Evolutionary conservation across 2,329 filamentous ascomycete species (phyloP), one percentile per base, ranked within the genome.

Genomic region (Sarocladium oryzae): DNA sequence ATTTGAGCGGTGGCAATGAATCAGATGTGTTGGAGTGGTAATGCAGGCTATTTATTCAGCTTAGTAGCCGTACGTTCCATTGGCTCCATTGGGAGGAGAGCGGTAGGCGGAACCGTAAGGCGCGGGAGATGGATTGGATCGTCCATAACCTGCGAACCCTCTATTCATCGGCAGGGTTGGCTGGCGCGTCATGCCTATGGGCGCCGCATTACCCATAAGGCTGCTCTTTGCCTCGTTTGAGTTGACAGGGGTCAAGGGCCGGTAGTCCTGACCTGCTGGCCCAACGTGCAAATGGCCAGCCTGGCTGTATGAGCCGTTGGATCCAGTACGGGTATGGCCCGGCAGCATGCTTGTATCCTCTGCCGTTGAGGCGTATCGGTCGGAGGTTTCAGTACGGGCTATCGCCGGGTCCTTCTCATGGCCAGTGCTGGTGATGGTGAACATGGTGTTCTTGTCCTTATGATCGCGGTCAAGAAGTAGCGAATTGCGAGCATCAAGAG

Each of bases 401-500:
- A 36, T 37, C 4, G 46, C 30, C 24, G 51, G 55, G 32, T 67
- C 66, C 55, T 65, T 64, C 51, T 66, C 64, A 49, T 71, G 66
- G 24, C 63, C 54, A 6, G 69, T 63, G 50, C 67, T 70, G 49
- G 70, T 65, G 52, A 75, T 61, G 40, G 75, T 67, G 56, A 75
- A 73, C 53, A 70, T 71, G 28, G 69, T 69, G 26, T 66, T 66
- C 36, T 66, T 63, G 18, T 66, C 57, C 35, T 63, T 61, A 55
- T 69, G 67, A 37, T 59, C 52, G 36, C 69, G 78, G 50, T 86
- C 81, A 67, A 89, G 82, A 53, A 96, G 82, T 18, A 96, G 81
- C 11, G 87, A 91, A 74, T 92, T 92, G 63, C 88, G 86, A 2
- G 89, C 87, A 62, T 95, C 88, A 35, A 96, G 79, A 4, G 90